Base-by-base conservation (phyloP, 495 filamentous ascomycete species). In the Zalerion maritima region DNA sequence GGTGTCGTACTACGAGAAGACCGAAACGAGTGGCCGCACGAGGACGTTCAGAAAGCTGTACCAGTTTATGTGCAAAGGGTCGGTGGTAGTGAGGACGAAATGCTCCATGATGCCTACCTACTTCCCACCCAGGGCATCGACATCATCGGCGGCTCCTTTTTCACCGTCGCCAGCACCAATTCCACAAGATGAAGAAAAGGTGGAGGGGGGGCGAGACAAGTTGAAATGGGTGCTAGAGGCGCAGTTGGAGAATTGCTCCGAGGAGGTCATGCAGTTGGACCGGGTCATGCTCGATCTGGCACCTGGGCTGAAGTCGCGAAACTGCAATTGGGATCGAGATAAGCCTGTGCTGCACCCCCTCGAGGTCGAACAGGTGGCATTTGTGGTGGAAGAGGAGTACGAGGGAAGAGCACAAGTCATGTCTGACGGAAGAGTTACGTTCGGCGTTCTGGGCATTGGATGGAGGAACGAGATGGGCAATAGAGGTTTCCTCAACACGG, bases 1-100 rank as follows among this genome's bases (percentile, higher is more conserved):
- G 29, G 76, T 97, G 19, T 84, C 77, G 28, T 97, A 97, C 52
- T 83, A 75, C 18, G 69, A 78, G 34, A 62, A 64, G 2, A 69
- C 68, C 21, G 68, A 71, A 17, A 71, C 69, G 14, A 69, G 68
- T 31, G 79, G 76, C 18, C 66, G 82, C 21, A 73, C 78, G 14
- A 62, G 91, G 36, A 93, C 81, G 8, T 97, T 96, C 49, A 61
- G 87, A 38, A 97, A 97, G 52, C 54, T 97, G 36, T 97, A 97
- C 50, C 91, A 96, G 52, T 97, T 97, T 46, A 75, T 86, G 14
- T 87, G 85, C 26, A 83, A 87, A 53, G 74, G 77, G 31, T 81
- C 81, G 40, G 56, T 97, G 35, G 80, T 85, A 31, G 86, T 97
- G 14, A 60, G 89, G 33, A 94, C 89, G 0, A 97, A 97, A 47